phyloP scores from a whole-genome alignment of 2,329 filamentous ascomycete species.

The Monilinia polystroma region DNA sequence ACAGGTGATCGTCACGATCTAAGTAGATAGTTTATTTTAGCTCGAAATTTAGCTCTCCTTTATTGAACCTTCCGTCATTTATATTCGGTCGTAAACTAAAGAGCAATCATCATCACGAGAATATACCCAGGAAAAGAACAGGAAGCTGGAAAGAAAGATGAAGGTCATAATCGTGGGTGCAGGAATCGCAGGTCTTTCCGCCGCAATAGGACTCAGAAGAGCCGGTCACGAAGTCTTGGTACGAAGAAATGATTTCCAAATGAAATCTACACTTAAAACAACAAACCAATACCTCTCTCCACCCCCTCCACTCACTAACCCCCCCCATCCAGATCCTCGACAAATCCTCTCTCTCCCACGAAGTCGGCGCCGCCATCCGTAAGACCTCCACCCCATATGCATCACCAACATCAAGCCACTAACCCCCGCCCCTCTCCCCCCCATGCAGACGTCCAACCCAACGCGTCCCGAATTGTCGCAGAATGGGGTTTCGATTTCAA shows the following conservation, averaged over 20 bases:
- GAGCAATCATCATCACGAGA: background rate
- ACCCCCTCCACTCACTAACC: conserved; percentile 4
- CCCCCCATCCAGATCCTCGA: conserved; percentile 49
- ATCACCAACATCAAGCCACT: background rate
- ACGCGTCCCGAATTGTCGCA: conserved; percentile 56
- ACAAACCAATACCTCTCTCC: no score
- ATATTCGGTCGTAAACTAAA: no score
- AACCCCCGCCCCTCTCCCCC: no score
- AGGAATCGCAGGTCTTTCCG: conserved; percentile 54
- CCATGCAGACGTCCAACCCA: conserved; percentile 52
- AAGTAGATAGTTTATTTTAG: no score
- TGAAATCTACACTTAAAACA: no score
- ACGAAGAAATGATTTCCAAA: background rate
- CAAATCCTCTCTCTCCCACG: conserved; percentile 54
- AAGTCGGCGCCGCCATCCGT: conserved; percentile 57
- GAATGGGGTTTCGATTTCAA: conserved; percentile 47
- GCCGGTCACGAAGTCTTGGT: conserved; percentile 33
- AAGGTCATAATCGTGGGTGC: conserved; percentile 33
- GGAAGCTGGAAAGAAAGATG: conserved; percentile 6
- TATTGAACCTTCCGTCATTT: no score
- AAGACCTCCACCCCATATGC: conserved; percentile 31
- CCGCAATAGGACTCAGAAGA: conserved; percentile 47
- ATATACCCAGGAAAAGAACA: background rate
- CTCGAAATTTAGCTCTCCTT: no score
- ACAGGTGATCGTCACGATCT: no score